Percentiles rank a stretch among this genome's conserved stretches.
phyloP scores from a whole-genome alignment of 345 rosid species.

The Rubroshorea leprosula region DNA sequence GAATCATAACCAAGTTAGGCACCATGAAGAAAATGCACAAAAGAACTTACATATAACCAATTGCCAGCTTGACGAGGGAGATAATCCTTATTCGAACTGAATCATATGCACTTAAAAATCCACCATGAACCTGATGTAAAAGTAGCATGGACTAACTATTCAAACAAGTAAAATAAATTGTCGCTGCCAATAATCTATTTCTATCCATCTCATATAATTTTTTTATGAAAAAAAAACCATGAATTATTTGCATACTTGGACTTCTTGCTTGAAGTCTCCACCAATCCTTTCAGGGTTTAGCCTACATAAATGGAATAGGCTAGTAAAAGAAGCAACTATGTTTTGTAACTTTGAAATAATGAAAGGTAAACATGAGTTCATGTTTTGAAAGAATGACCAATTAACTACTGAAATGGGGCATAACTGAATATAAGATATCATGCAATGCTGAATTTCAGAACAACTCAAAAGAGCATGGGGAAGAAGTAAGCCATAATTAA shows the following conservation, averaged over 20 bases:
- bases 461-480: not conserved
- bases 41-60: conserved; percentile 60
- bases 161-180: conserved; percentile 1
- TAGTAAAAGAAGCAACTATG: not conserved
- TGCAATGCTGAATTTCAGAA: not conserved
- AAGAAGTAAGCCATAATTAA: not conserved
- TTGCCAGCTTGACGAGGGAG: conserved; percentile 57
- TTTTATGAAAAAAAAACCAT: not conserved
- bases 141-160: conserved; percentile 2
- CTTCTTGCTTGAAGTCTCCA: conserved; percentile 91
- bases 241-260: conserved; percentile 48
- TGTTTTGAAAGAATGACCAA: no score
- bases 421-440: not conserved
- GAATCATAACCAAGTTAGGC: not conserved
- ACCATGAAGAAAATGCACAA: conserved; percentile 2
- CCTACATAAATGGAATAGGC: conserved; percentile 26
- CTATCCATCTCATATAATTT: not conserved
- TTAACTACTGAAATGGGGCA: not conserved
- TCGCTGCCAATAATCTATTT: not conserved
- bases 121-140: conserved; percentile 77
- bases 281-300: conserved; percentile 92
- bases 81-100: conserved; percentile 80
- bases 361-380: not conserved
- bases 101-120: conserved; percentile 84
- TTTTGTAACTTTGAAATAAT: no score